Base-by-base conservation (phyloP, 352 stramenopile genomes). In the Halophytophthora batemanensis region DNA sequence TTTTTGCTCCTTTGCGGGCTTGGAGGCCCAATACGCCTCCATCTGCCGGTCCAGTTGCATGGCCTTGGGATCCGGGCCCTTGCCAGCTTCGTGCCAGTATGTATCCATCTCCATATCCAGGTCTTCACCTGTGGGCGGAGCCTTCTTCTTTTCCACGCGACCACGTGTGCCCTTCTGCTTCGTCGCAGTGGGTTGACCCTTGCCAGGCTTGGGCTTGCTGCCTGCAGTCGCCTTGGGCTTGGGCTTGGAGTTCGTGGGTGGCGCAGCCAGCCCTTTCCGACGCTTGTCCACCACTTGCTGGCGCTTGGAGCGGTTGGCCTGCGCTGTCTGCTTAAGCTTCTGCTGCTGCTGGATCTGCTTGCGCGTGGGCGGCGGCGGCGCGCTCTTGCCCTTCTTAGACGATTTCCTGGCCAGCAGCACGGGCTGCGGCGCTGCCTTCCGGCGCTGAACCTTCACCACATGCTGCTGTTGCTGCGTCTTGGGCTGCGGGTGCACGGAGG, bases 1-100 rank as follows among this genome's bases (percentile, higher is more conserved):
- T 8, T 43, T 25, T 34, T 66, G 63, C 14, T 70, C 69, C 38
- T 61, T 50, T 38, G 81, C 66, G 19, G 81, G 83, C 65, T 96
- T 95, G 39, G 68, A 71, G 17, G 82, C 85, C 87, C 87, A 96
- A 70, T 96, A 96, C 35, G 87, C 65, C 31, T 96, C 87, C 77
- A 96, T 90, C 50, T 94, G 80, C 31, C 82, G 81, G 53, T 96
- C 86, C 38, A 96, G 61, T 34, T 82, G 67, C 22, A 59, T 74
- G 14, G 80, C 71, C 59, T 95, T 84, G 6, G 87, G 87, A 50
- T 96, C 85, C 8, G 86, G 87, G 21, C 87, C 87, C 59, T 96
- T 96, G 22, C 87, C 87, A 18, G 77, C 87, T 53, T 90, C 56
- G 47, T 90, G 77, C 87, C 87, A 96, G 64, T 96, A 96, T 56